Evolutionary conservation across 768 basidiomycete species (phyloP).

Genomic region (Royoungia palumana): DNA sequence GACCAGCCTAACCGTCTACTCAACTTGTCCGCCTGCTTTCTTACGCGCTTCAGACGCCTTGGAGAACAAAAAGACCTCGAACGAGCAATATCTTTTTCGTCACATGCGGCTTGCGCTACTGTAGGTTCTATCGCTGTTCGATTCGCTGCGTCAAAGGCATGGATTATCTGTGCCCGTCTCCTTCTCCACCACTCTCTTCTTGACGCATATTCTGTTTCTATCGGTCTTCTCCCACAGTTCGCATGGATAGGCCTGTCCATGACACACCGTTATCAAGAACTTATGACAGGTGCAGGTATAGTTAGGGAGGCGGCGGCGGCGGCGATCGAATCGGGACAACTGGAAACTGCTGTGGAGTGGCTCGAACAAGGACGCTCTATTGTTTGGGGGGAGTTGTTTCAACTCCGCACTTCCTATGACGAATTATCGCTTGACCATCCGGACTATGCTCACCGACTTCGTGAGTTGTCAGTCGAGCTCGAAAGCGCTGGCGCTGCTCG

Average conservation of each 20-base stretch:
- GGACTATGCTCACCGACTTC: too few relatives aligned
- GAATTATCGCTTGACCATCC: neutral
- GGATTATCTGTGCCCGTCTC: neutral
- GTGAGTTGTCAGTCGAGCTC: too few relatives aligned
- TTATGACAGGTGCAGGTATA: too few relatives aligned
- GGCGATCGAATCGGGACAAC: neutral
- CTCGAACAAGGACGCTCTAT: constrained; percentile 1
- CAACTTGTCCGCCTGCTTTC: neutral
- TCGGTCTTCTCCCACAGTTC: constrained; percentile 13
- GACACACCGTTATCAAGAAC: neutral
- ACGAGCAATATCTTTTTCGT: neutral
- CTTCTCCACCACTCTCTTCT: constrained; percentile 5
- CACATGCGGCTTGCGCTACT: neutral
- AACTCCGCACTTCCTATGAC: neutral
- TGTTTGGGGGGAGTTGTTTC: too few relatives aligned
- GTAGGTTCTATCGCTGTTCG: neutral
- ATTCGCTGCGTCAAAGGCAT: neutral
- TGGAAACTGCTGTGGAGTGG: neutral
- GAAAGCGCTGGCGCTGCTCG: too few relatives aligned
- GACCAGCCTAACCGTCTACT: neutral
- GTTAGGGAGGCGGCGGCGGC: too few relatives aligned
- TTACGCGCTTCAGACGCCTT: neutral
- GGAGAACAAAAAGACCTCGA: neutral
- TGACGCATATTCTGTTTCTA: constrained; percentile 15
- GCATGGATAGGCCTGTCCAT: constrained; percentile 8